A percentile compares a stretch with the other conserved stretches of the same genome.
phyloP scores from a whole-genome alignment of 768 basidiomycete genomes.

The Lactifluus pinguis region DNA sequence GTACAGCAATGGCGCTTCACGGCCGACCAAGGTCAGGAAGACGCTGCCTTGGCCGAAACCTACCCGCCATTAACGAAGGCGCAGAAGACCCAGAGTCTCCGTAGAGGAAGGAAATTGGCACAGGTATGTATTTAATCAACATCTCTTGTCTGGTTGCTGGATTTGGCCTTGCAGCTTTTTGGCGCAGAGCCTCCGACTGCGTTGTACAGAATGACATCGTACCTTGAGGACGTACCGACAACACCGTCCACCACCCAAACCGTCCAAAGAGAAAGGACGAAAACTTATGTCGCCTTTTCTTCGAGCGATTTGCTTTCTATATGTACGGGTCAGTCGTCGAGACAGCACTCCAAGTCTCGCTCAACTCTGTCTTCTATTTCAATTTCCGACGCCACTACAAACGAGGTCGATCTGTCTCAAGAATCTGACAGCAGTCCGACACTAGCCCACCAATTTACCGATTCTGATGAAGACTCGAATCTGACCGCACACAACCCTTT shows the following conservation, averaged over 20 bases:
- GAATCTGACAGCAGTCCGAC: background rate
- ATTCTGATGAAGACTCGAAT: background rate
- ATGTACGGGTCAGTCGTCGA: background rate
- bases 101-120: slow-evolving; percentile 42
- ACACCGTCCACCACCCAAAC: slow-evolving; percentile 2
- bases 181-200: slow-evolving; percentile 40
- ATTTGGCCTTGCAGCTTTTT: slow-evolving; percentile 32
- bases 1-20: background rate
- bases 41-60: background rate
- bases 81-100: slow-evolving; percentile 34
- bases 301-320: background rate
- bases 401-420: background rate
- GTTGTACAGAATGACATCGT: slow-evolving; percentile 30
- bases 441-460: background rate
- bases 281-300: slow-evolving; percentile 17
- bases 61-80: slow-evolving; percentile 23
- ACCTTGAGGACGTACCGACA: slow-evolving; percentile 10
- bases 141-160: background rate
- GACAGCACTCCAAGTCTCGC: background rate
- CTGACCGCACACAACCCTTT: background rate
- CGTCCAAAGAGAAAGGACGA: slow-evolving; percentile 21
- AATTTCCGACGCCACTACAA: background rate
- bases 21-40: slow-evolving; percentile 1
- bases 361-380: slow-evolving; percentile 12
- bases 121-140: slow-evolving; percentile 30